These are phyloP conservation scores for Russula sp. DNA, from an alignment of 768 basidiomycete genomes.

Conservation along the genomic window DNA sequence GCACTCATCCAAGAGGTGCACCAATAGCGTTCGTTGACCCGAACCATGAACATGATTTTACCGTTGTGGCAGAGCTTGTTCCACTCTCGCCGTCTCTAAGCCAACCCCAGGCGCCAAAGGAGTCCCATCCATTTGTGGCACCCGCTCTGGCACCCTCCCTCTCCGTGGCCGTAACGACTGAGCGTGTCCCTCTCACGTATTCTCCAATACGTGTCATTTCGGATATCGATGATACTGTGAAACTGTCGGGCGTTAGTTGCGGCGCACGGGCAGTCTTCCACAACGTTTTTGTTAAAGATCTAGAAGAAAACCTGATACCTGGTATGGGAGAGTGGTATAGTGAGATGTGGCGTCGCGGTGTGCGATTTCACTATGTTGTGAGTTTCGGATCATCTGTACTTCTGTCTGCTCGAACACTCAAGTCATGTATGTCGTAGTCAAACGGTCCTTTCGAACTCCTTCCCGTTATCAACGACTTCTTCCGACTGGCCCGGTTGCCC, in stretches of 20 bases:
- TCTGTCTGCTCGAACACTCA: not conserved
- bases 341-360: constrained; percentile 61
- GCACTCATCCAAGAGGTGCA: constrained; percentile 50
- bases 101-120: constrained; percentile 11
- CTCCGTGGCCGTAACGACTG: constrained; percentile 24
- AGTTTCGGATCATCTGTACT: constrained; percentile 30
- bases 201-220: constrained; percentile 75
- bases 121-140: not conserved
- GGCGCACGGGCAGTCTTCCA: constrained; percentile 81
- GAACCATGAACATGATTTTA: constrained; percentile 41
- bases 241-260: constrained; percentile 65
- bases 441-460: constrained; percentile 86
- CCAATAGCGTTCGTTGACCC: constrained; percentile 54
- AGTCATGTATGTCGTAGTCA: constrained; percentile 43
- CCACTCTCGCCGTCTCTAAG: constrained; percentile 31
- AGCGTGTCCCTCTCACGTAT: constrained; percentile 44
- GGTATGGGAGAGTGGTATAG: constrained; percentile 81
- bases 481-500: constrained; percentile 12
- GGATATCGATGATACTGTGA: constrained; percentile 93
- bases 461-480: constrained; percentile 39
- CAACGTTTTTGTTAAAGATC: constrained; percentile 87
- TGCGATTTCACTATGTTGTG: constrained; percentile 85
- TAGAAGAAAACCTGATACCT: constrained; percentile 71
- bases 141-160: not conserved
- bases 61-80: constrained; percentile 48